Conservation (phyloP, 768 basidiomycete genomes). For the Grammothele lineata region DNA sequence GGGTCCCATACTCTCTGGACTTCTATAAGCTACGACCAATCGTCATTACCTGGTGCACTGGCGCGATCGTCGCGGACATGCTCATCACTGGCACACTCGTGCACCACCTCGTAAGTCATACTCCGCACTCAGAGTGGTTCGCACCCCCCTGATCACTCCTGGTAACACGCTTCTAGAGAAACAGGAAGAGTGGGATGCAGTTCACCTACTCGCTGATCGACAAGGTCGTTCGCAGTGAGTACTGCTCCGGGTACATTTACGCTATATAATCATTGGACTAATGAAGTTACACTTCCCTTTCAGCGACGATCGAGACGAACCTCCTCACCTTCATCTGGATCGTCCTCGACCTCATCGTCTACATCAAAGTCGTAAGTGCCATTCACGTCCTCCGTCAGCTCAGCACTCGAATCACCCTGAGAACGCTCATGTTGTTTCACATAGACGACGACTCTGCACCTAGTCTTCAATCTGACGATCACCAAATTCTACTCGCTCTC, state of each 20-base stretch:
- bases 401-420: no score
- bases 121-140: background rate
- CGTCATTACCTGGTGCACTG: slow-evolving; percentile 17
- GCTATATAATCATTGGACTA: background rate
- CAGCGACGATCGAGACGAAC: slow-evolving; percentile 31
- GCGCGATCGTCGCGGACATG: slow-evolving; percentile 11
- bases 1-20: slow-evolving; percentile 9
- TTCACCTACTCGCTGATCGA: slow-evolving; percentile 16
- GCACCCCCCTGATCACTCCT: background rate
- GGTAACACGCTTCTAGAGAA: slow-evolving; percentile 1
- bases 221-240: slow-evolving; percentile 15
- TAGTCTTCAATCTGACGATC: no score
- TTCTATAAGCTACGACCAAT: slow-evolving; percentile 15
- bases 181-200: slow-evolving; percentile 12
- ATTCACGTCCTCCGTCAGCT: no score
- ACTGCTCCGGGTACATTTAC: no score
- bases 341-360: slow-evolving; percentile 22
- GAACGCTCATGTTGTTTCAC: no score
- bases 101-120: slow-evolving; percentile 15
- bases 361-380: slow-evolving; percentile 8
- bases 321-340: slow-evolving; percentile 20
- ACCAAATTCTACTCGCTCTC: no score
- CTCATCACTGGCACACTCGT: slow-evolving; percentile 15
- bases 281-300: no score
- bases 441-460: no score